Evolutionary conservation across 2,329 filamentous ascomycete genomes (phyloP).

Genomic region (Arthrocladium fulminans): DNA sequence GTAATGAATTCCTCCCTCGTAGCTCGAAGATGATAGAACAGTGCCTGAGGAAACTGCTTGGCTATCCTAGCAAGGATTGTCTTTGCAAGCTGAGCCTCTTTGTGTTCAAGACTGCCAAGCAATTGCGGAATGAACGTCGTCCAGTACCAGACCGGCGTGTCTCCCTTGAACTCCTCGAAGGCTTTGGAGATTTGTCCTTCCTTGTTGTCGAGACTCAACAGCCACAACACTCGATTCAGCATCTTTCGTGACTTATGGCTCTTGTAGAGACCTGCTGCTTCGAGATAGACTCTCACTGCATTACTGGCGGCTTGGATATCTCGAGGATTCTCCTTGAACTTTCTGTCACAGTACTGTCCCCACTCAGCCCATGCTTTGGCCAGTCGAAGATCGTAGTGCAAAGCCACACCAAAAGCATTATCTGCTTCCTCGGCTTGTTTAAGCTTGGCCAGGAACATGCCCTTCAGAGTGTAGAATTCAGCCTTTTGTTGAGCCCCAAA

Average conservation of each 20-base stretch:
- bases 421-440: constrained; percentile 85
- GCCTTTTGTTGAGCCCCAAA: constrained; percentile 94
- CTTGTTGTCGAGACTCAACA: constrained; percentile 84
- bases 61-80: constrained; percentile 85
- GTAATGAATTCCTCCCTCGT: constrained; percentile 87
- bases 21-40: constrained; percentile 92
- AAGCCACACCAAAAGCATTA: constrained; percentile 83
- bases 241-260: constrained; percentile 92
- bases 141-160: constrained; percentile 98
- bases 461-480: constrained; percentile 97
- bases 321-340: constrained; percentile 82
- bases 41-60: constrained; percentile 86
- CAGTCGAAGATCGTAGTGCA: constrained; percentile 91
- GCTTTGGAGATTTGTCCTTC: constrained; percentile 74
- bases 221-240: constrained; percentile 86
- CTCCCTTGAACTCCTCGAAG: constrained; percentile 94
- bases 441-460: constrained; percentile 96
- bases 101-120: constrained; percentile 79
- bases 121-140: constrained; percentile 98
- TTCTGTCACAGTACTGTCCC: constrained; percentile 94
- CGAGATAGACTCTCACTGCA: constrained; percentile 89
- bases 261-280: constrained; percentile 93
- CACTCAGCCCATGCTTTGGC: constrained; percentile 99
- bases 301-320: constrained; percentile 80
- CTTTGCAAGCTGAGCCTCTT: constrained; percentile 80